Evolutionary conservation across 2,329 filamentous ascomycete species (phyloP).

Genomic region (Arthrobotrys megalospora): DNA sequence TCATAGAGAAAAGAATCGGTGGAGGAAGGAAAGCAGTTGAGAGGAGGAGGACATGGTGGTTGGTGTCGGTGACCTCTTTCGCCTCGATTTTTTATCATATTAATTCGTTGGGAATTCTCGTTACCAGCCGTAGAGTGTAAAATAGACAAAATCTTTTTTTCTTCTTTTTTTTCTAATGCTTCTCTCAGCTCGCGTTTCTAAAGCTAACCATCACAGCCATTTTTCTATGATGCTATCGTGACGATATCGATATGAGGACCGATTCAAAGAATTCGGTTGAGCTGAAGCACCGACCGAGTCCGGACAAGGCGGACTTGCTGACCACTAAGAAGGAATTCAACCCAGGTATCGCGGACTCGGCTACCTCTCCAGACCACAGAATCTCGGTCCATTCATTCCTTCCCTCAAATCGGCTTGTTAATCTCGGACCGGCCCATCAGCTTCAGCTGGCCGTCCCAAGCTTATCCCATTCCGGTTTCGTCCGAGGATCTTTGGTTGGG

Average conservation of each 20-base stretch:
- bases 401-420: slow-evolving; percentile 12
- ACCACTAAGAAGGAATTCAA: neutral
- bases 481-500: slow-evolving; percentile 19
- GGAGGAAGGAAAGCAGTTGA: slow-evolving; percentile 7
- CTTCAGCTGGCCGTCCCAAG: slow-evolving; percentile 14
- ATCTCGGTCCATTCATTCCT: slow-evolving; percentile 22
- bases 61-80: slow-evolving; percentile 13
- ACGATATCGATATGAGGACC: slow-evolving; percentile 36
- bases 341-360: slow-evolving; percentile 16
- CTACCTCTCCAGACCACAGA: slow-evolving; percentile 16
- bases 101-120: slow-evolving; percentile 23
- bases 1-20: slow-evolving; percentile 27
- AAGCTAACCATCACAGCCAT: neutral
- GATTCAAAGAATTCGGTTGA: slow-evolving; percentile 28
- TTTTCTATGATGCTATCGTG: slow-evolving; percentile 41
- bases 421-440: slow-evolving; percentile 37
- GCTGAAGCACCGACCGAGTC: slow-evolving; percentile 18
- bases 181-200: neutral
- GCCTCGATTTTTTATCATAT: slow-evolving; percentile 17
- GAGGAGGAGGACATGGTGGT: slow-evolving; percentile 17
- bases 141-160: slow-evolving; percentile 38
- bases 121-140: slow-evolving; percentile 47
- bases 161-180: neutral
- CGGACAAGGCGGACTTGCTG: slow-evolving; percentile 35
- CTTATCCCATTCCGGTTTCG: slow-evolving; percentile 53